Conservation (phyloP, 345 rosid genomes). For the Sapria himalayana region DNA sequence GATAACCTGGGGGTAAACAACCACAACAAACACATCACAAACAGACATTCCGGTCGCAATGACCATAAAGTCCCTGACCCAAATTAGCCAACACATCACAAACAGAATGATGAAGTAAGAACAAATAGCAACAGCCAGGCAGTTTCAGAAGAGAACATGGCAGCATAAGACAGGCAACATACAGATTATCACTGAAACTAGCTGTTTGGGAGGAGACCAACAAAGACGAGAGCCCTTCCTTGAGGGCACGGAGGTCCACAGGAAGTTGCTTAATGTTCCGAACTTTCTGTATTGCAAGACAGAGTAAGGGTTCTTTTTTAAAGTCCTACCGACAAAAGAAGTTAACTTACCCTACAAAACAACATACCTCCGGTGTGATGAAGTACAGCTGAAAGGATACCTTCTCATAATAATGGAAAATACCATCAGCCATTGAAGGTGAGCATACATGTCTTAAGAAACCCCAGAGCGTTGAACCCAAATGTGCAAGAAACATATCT, state of each 20-base stretch:
- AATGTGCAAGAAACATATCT: slow-evolving; percentile 85
- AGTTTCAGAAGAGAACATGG: slow-evolving; percentile 1
- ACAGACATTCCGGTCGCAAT: too few relatives aligned
- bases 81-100: too few relatives aligned
- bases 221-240: slow-evolving; percentile 74
- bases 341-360: slow-evolving; percentile 3
- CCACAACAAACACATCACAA: neutral
- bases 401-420: slow-evolving; percentile 89
- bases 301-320: slow-evolving; percentile 8
- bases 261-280: slow-evolving; percentile 45
- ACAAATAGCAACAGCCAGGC: neutral
- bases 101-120: neutral
- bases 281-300: slow-evolving; percentile 41
- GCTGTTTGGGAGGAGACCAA: slow-evolving; percentile 69
- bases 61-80: too few relatives aligned
- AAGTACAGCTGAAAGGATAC: slow-evolving; percentile 84
- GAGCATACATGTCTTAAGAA: slow-evolving; percentile 82
- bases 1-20: slow-evolving; percentile 26
- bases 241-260: slow-evolving; percentile 58
- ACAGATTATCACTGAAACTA: slow-evolving; percentile 53
- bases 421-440: slow-evolving; percentile 90
- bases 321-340: slow-evolving; percentile 8
- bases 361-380: slow-evolving; percentile 75
- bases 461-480: slow-evolving; percentile 92
- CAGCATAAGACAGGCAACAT: slow-evolving; percentile 14